Evolutionary conservation across 2,329 filamentous ascomycete genomes (phyloP).

Genomic region (Nemania abortiva): DNA sequence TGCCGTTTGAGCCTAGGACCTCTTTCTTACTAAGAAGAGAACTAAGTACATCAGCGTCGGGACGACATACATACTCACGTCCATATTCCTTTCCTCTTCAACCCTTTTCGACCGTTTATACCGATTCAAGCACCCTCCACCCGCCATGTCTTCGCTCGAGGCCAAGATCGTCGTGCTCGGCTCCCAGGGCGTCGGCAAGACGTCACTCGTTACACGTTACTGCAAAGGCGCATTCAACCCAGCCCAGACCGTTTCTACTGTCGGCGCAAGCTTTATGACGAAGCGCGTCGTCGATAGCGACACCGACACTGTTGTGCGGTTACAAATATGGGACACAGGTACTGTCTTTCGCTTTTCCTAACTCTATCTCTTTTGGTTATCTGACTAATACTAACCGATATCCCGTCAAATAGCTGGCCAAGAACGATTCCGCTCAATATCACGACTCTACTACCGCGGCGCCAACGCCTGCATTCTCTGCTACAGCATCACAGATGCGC

Average conservation of each 20-base stretch:
- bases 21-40: background rate
- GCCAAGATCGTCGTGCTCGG: conserved; percentile 86
- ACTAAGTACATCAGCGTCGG: background rate
- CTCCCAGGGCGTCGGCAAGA: conserved; percentile 84
- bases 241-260: conserved; percentile 74
- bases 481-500: conserved; percentile 90
- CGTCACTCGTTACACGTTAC: conserved; percentile 80
- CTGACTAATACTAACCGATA: conserved; percentile 33
- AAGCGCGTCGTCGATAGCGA: conserved; percentile 86
- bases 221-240: conserved; percentile 79
- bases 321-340: conserved; percentile 97
- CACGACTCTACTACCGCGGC: conserved; percentile 94
- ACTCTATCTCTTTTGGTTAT: background rate
- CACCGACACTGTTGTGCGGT: conserved; percentile 85
- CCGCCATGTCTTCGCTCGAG: conserved; percentile 72
- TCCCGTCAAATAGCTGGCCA: conserved; percentile 73
- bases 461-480: conserved; percentile 94
- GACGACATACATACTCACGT: background rate
- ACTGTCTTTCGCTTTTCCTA: conserved; percentile 25
- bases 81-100: background rate
- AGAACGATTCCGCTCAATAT: conserved; percentile 94
- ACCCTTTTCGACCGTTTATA: background rate
- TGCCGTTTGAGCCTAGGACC: background rate
- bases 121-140: background rate
- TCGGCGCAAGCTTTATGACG: conserved; percentile 83